These are phyloP conservation scores for Dichotomopilus funicola DNA, from an alignment of 2,329 filamentous ascomycete genomes.

Conservation along the genomic window DNA sequence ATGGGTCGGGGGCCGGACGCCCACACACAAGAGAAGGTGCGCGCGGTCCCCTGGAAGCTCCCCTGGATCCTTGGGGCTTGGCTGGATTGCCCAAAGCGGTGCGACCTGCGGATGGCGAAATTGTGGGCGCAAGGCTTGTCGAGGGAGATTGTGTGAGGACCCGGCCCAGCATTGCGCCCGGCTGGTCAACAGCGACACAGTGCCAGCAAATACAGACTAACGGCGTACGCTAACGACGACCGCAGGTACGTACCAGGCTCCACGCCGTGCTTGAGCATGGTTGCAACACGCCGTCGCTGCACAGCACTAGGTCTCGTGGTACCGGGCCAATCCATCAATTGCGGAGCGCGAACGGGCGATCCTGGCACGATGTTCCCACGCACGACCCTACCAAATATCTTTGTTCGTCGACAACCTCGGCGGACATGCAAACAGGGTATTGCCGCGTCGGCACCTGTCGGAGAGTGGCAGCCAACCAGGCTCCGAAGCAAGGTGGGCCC, in stretches of 20 bases:
- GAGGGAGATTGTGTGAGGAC: neutral
- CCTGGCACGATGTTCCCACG: constrained; percentile 7
- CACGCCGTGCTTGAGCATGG: constrained; percentile 11
- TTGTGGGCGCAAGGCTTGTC: constrained; percentile 15
- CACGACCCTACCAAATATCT: constrained; percentile 11
- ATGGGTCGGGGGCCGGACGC: neutral
- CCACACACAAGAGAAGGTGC: neutral
- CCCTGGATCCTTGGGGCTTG: constrained; percentile 8
- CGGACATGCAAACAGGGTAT: neutral
- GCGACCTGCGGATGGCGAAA: constrained; percentile 24
- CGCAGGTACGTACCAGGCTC: constrained; percentile 7
- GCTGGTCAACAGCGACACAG: constrained; percentile 13
- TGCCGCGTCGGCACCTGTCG: neutral
- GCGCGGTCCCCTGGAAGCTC: constrained; percentile 7
- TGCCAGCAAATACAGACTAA: neutral
- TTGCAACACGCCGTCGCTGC: constrained; percentile 18
- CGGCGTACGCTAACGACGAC: neutral
- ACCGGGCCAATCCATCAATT: constrained; percentile 21
- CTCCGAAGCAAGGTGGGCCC: neutral
- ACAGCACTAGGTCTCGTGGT: constrained; percentile 13
- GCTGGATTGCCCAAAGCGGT: constrained; percentile 20
- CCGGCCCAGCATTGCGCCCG: neutral
- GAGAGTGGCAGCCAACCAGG: neutral
- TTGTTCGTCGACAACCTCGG: neutral
- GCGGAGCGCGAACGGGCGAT: constrained; percentile 16